phyloP scores from a whole-genome alignment of 2,329 filamentous ascomycete genomes.

The Trichophyton simii region DNA sequence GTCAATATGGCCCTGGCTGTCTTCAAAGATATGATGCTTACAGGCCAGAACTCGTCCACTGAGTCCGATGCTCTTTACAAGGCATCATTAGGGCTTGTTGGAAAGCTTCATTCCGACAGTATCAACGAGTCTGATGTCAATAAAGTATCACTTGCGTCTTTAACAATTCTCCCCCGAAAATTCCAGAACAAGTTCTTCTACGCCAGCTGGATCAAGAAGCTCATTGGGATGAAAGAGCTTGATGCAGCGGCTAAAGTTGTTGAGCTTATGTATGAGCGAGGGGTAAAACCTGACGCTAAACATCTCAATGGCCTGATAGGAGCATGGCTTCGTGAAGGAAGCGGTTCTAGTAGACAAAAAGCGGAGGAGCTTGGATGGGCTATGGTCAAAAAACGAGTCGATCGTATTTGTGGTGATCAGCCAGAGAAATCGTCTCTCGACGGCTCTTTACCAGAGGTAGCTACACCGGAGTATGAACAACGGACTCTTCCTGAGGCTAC shows the following conservation, averaged over 20 bases:
- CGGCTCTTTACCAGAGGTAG: conserved; percentile 9
- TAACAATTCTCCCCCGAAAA: conserved; percentile 41
- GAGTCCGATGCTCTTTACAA: conserved; percentile 36
- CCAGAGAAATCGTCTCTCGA: conserved; percentile 19
- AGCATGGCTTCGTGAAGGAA: conserved; percentile 58
- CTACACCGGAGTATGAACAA: conserved; percentile 29
- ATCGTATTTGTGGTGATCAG: conserved; percentile 41
- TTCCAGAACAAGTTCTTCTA: conserved; percentile 68
- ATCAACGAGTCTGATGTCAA: conserved; percentile 35
- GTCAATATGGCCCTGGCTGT: conserved; percentile 57
- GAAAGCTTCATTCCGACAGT: conserved; percentile 30
- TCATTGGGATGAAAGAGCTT: conserved; percentile 60
- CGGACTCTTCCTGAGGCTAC: conserved; percentile 47
- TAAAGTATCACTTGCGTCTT: conserved; percentile 36
- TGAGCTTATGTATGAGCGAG: conserved; percentile 59
- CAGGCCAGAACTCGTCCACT: conserved; percentile 36
- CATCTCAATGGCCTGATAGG: conserved; percentile 75
- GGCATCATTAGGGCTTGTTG: conserved; percentile 28
- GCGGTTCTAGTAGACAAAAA: conserved; percentile 41
- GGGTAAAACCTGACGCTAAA: conserved; percentile 55
- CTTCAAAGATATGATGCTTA: conserved; percentile 82
- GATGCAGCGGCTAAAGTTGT: conserved; percentile 61
- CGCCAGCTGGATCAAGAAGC: conserved; percentile 75
- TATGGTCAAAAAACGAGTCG: conserved; percentile 59
- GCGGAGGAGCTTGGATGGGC: conserved; percentile 61